A percentile compares a stretch with the other conserved stretches of the same genome.
Conservation (phyloP, 2,329 filamentous ascomycete genomes). For the Taxawa tesnikishii region DNA sequence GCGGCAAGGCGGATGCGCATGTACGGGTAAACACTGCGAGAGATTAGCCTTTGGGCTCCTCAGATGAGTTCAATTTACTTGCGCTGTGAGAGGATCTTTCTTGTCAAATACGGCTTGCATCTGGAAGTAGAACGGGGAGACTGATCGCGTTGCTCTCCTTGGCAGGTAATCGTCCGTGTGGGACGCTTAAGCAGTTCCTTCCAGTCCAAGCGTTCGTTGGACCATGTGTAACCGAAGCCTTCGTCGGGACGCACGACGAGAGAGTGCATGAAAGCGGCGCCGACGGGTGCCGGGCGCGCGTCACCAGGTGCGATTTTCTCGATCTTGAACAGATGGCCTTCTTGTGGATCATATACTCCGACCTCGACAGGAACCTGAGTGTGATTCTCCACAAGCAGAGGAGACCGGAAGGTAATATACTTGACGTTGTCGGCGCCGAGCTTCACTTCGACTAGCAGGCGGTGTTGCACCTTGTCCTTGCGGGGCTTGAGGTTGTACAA, state of each 20-base stretch:
- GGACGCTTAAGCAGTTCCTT: slow-evolving; percentile 75
- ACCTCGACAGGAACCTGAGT: slow-evolving; percentile 94
- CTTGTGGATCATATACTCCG: slow-evolving; percentile 75
- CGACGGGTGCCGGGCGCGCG: slow-evolving; percentile 78
- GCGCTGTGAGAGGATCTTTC: slow-evolving; percentile 68
- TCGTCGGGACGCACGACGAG: slow-evolving; percentile 82
- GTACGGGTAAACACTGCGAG: slow-evolving; percentile 65
- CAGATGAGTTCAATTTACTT: slow-evolving; percentile 31
- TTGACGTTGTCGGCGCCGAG: slow-evolving; percentile 94
- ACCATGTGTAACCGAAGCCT: slow-evolving; percentile 95
- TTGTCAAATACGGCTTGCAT: slow-evolving; percentile 77
- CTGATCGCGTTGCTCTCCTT: slow-evolving; percentile 68
- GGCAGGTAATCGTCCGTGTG: slow-evolving; percentile 77
- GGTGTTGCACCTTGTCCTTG: slow-evolving; percentile 73
- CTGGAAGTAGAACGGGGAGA: slow-evolving; percentile 91
- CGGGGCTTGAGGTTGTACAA: slow-evolving; percentile 82
- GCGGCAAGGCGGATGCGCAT: slow-evolving; percentile 90
- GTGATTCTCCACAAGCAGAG: slow-evolving; percentile 84
- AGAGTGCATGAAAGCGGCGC: slow-evolving; percentile 80
- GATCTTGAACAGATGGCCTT: slow-evolving; percentile 88
- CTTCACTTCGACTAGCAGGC: slow-evolving; percentile 81
- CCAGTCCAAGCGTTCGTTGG: slow-evolving; percentile 81
- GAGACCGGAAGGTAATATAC: slow-evolving; percentile 90
- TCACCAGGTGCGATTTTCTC: slow-evolving; percentile 95
- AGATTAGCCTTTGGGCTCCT: slow-evolving; percentile 18